Conservation (phyloP, 305 asterid species). For the Withania somnifera region DNA sequence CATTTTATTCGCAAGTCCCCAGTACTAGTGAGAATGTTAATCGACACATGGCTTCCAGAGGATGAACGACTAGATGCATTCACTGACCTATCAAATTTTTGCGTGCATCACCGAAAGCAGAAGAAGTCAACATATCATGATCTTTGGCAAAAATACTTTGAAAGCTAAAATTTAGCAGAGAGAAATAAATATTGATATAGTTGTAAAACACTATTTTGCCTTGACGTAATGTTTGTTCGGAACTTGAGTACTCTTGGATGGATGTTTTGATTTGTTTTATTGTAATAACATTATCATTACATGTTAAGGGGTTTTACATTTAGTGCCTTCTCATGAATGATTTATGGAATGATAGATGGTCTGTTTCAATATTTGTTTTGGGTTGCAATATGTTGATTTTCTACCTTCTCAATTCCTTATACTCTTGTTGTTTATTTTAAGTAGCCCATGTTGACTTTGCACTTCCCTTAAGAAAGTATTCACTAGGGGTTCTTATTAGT, state of each 20-base stretch:
- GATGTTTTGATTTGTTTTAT: neutral
- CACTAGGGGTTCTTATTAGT: no score
- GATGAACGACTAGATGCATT: neutral
- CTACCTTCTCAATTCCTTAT: neutral
- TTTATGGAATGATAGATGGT: neutral
- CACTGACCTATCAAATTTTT: neutral
- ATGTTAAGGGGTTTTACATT: neutral
- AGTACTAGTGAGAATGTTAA: no score
- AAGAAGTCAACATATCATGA: neutral
- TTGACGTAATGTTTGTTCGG: neutral
- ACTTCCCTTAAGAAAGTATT: no score
- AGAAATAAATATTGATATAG: neutral
- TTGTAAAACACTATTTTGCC: neutral
- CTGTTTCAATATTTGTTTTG: neutral
- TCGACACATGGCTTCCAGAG: no score
- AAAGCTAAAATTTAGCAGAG: neutral
- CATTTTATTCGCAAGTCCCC: no score
- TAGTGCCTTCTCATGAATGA: neutral
- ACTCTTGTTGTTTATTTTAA: no score
- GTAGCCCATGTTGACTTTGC: no score
- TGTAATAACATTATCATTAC: neutral
- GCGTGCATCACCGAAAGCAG: neutral
- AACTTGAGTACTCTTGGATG: neutral
- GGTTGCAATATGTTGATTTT: neutral
- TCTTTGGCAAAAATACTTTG: neutral